These are phyloP conservation scores for Termitomyces sp. DNA, from an alignment of 768 basidiomycete genomes.

Conservation along the genomic window DNA sequence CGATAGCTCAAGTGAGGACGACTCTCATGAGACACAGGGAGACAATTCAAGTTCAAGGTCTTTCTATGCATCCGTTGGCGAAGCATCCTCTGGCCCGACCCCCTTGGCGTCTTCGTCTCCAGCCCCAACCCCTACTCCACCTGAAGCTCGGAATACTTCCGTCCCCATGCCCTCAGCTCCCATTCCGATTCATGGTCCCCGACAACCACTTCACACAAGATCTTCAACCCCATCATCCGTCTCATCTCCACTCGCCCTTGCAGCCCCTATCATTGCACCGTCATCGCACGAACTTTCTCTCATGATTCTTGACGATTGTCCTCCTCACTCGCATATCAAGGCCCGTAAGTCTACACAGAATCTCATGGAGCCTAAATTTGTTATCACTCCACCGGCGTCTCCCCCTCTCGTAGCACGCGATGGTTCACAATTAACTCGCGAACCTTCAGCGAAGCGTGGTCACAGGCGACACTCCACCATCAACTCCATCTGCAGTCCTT, in stretches of 20 bases:
- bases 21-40: constrained; percentile 25
- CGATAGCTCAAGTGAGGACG: constrained; percentile 38
- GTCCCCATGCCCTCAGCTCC: constrained; percentile 22
- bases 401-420: constrained; percentile 51
- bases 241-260: constrained; percentile 82
- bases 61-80: constrained; percentile 53
- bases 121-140: constrained; percentile 24
- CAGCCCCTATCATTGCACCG: constrained; percentile 77
- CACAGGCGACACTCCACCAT: constrained; percentile 73
- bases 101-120: constrained; percentile 61
- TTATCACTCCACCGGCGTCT: constrained; percentile 73
- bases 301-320: constrained; percentile 47
- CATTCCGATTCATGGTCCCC: constrained; percentile 26
- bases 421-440: constrained; percentile 32
- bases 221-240: constrained; percentile 88
- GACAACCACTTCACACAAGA: constrained; percentile 60
- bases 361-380: constrained; percentile 58
- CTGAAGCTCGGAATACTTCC: constrained; percentile 24
- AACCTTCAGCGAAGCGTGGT: constrained; percentile 47
- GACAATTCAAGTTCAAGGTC: constrained; percentile 59
- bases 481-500: constrained; percentile 57
- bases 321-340: constrained; percentile 54
- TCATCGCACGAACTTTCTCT: constrained; percentile 18
- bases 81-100: constrained; percentile 55
- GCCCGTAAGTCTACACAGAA: constrained; percentile 64